Percentiles rank a stretch among this genome's conserved stretches.
These are phyloP conservation scores for Pichia insulana DNA, from an alignment of 805 yeast species.

Conservation along the genomic window DNA sequence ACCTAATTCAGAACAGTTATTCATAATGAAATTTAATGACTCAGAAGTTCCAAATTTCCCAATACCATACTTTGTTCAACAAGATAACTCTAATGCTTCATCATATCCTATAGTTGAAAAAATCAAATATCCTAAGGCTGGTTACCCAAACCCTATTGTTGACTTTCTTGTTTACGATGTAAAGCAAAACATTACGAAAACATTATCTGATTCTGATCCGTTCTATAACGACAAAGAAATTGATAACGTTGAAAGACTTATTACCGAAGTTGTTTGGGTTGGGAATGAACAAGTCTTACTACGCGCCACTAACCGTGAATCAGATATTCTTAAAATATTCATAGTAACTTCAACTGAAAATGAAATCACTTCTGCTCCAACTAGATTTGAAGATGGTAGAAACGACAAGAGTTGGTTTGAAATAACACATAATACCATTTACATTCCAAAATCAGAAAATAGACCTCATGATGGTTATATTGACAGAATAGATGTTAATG, in stretches of 20 bases:
- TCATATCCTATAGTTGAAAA: conserved; percentile 50
- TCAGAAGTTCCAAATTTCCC: conserved; percentile 64
- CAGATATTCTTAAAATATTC: conserved; percentile 53
- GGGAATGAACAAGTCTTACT: conserved; percentile 45
- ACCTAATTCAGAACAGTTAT: conserved; percentile 54
- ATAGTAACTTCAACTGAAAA: conserved; percentile 32
- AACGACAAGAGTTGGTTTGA: conserved; percentile 68
- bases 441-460: conserved; percentile 44
- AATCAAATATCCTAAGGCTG: conserved; percentile 81
- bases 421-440: conserved; percentile 53
- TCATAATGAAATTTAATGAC: conserved; percentile 64
- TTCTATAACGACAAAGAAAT: conserved; percentile 36
- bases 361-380: conserved; percentile 27
- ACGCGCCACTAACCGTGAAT: conserved; percentile 54
- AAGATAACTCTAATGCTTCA: conserved; percentile 24
- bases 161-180: conserved; percentile 41
- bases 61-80: conserved; percentile 65
- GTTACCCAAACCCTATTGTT: conserved; percentile 64
- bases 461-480: conserved; percentile 63
- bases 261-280: conserved; percentile 69
- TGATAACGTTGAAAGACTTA: conserved; percentile 35
- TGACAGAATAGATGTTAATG: conserved; percentile 60
- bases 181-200: conserved; percentile 15
- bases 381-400: conserved; percentile 39
- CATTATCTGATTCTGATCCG: conserved; percentile 24